These are phyloP conservation scores for Hibiscus trionum DNA, from an alignment of 345 rosid species.

Conservation along the genomic window DNA sequence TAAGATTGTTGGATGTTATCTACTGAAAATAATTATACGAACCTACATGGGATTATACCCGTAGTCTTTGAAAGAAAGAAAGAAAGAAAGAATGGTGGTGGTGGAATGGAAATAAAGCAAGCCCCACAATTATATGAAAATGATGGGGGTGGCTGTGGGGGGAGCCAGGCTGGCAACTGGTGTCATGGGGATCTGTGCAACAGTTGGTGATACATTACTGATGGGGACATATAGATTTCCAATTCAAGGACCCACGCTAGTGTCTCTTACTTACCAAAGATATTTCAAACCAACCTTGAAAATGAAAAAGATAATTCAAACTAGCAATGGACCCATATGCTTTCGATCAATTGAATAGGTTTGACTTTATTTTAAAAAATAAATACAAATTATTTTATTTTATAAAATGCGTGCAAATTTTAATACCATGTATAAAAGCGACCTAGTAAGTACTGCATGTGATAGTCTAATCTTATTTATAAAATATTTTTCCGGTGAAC, in stretches of 20 bases:
- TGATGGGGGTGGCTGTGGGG: background rate
- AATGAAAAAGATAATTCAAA: background rate
- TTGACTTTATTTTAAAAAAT: too few species aligned
- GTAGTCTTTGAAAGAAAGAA: background rate
- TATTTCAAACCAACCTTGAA: too few species aligned
- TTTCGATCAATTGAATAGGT: too few species aligned
- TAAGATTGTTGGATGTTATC: background rate
- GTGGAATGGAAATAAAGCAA: background rate
- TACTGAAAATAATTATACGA: background rate
- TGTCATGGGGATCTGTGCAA: background rate
- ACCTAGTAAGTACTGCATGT: background rate
- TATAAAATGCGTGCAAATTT: too few species aligned
- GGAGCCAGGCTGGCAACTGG: conserved; percentile 18
- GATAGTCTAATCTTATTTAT: background rate
- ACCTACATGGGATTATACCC: background rate
- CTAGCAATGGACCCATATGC: background rate
- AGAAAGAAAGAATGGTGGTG: background rate
- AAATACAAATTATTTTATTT: too few species aligned
- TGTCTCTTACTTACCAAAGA: background rate
- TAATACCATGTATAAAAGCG: too few species aligned
- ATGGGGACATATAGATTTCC: background rate
- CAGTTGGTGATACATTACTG: background rate
- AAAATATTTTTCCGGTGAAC: too few species aligned
- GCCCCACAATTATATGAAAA: background rate
- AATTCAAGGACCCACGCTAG: background rate